These are phyloP conservation scores for Teunomyces panamensis DNA, from an alignment of 805 yeast species.

Conservation along the genomic window DNA sequence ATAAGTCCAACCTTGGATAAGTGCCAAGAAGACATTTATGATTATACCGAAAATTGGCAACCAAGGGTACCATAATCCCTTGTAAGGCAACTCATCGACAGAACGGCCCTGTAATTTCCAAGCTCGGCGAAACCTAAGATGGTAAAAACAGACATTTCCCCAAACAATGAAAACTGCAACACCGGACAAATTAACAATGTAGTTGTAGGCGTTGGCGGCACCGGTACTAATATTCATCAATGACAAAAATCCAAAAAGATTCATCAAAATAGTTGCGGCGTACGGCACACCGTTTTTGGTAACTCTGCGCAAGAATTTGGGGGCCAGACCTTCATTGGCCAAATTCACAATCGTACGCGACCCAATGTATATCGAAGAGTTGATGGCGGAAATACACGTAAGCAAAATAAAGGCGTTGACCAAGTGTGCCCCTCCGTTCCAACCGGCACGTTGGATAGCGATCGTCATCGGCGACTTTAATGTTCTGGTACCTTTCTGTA, in stretches of 20 bases:
- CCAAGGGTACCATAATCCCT: conserved; percentile 47
- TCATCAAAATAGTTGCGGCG: conserved; percentile 53
- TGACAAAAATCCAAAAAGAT: conserved; percentile 53
- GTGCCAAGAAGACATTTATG: conserved; percentile 50
- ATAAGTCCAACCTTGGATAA: conserved; percentile 66
- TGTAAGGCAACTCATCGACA: conserved; percentile 32
- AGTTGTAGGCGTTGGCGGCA: conserved; percentile 56
- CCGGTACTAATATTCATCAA: conserved; percentile 57
- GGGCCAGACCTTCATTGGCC: conserved; percentile 62
- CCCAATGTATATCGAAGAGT: conserved; percentile 66
- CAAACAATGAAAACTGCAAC: conserved; percentile 68
- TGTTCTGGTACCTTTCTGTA: conserved; percentile 35
- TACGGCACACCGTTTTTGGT: conserved; percentile 64
- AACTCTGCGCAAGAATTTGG: conserved; percentile 49
- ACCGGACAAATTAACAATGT: conserved; percentile 62
- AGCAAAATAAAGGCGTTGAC: conserved; percentile 61
- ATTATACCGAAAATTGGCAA: conserved; percentile 48
- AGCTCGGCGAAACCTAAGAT: conserved; percentile 52
- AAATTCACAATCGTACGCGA: conserved; percentile 64
- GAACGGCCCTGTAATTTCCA: conserved; percentile 38
- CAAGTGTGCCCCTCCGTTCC: conserved; percentile 47
- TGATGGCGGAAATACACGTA: conserved; percentile 67
- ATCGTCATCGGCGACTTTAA: conserved; percentile 43
- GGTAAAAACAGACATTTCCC: conserved; percentile 57
- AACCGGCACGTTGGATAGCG: conserved; percentile 40